A percentile compares a stretch with the other conserved stretches of the same genome.
Evolutionary conservation across 306 rosid genomes (phyloP).

Genomic region (Cucurbita argyrosperma): DNA sequence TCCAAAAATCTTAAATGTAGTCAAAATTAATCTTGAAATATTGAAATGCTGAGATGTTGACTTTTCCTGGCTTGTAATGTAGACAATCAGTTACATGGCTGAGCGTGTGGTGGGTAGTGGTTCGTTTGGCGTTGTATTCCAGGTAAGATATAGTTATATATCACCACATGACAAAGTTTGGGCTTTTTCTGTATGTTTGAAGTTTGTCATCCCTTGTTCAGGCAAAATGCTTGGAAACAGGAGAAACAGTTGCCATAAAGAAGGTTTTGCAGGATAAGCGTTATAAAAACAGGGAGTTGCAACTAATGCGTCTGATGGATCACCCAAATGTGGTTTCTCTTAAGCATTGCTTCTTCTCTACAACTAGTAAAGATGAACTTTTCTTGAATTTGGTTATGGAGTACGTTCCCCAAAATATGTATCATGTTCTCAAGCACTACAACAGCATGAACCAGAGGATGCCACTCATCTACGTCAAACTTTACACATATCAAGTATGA

Average conservation of each 20-base stretch:
- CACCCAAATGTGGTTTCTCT: constrained; percentile 79
- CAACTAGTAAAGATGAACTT: constrained; percentile 76
- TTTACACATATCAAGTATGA: constrained; percentile 88
- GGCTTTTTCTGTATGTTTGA: constrained; percentile 2
- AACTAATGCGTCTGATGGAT: constrained; percentile 93
- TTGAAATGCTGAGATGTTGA: background rate
- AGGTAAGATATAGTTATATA: constrained; percentile 31
- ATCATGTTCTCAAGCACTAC: constrained; percentile 73
- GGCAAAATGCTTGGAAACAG: constrained; percentile 93
- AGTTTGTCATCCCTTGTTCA: constrained; percentile 15
- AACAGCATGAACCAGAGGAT: constrained; percentile 72
- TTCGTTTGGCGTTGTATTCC: constrained; percentile 88
- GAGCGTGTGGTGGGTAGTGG: constrained; percentile 95
- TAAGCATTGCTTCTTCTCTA: constrained; percentile 84
- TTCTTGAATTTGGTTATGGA: constrained; percentile 94
- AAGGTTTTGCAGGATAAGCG: constrained; percentile 89
- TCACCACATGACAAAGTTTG: background rate
- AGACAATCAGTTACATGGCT: constrained; percentile 98
- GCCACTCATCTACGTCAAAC: constrained; percentile 80
- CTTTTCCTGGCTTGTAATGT: constrained; percentile 37
- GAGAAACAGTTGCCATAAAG: constrained; percentile 81
- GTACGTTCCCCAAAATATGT: constrained; percentile 80
- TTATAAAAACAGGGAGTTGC: constrained; percentile 84
- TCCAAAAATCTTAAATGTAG: background rate
- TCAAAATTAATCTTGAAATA: background rate